A percentile compares a stretch with the other conserved stretches of the same genome.
These are phyloP conservation scores for Rhizopus microsporus DNA, from an alignment of 371 early-diverging fungal genomes.

Conservation along the genomic window DNA sequence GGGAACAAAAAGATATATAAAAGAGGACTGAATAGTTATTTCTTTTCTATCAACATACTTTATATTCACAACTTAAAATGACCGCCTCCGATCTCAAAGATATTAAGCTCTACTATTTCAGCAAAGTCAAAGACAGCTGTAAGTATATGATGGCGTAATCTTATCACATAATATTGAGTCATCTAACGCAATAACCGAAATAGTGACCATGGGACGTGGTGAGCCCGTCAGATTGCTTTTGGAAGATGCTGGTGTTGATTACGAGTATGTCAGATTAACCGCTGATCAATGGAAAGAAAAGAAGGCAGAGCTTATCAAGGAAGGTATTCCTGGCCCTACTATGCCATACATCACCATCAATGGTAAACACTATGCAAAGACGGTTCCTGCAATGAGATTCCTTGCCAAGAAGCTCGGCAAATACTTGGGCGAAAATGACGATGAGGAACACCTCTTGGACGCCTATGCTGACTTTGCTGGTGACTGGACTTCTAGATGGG, in stretches of 20 bases:
- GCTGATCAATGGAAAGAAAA: slow-evolving; percentile 16
- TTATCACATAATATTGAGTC: neutral
- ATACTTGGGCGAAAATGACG: slow-evolving; percentile 26
- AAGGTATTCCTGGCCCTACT: slow-evolving; percentile 15
- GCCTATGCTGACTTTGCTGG: slow-evolving; percentile 12
- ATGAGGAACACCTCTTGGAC: slow-evolving; percentile 26
- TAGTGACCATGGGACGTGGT: slow-evolving; percentile 26
- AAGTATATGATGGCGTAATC: slow-evolving; percentile 8
- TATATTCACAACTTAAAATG: neutral
- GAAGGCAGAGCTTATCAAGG: slow-evolving; percentile 13
- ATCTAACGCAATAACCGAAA: neutral
- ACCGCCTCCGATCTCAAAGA: neutral
- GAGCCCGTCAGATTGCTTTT: slow-evolving; percentile 28
- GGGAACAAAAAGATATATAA: neutral
- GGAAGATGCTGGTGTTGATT: slow-evolving; percentile 27
- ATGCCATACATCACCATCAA: slow-evolving; percentile 27
- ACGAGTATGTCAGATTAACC: slow-evolving; percentile 21
- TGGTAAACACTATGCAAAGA: slow-evolving; percentile 29
- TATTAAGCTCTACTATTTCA: slow-evolving; percentile 18
- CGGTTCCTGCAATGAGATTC: slow-evolving; percentile 23
- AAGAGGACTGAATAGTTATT: neutral
- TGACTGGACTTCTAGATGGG: slow-evolving; percentile 18
- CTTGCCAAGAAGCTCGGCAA: slow-evolving; percentile 28
- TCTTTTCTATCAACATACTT: slow-evolving; percentile 1
- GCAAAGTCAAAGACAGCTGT: slow-evolving; percentile 7